These are phyloP conservation scores for Wickerhamiella kurtzmanii DNA, from an alignment of 805 yeast genomes.

Conservation along the genomic window DNA sequence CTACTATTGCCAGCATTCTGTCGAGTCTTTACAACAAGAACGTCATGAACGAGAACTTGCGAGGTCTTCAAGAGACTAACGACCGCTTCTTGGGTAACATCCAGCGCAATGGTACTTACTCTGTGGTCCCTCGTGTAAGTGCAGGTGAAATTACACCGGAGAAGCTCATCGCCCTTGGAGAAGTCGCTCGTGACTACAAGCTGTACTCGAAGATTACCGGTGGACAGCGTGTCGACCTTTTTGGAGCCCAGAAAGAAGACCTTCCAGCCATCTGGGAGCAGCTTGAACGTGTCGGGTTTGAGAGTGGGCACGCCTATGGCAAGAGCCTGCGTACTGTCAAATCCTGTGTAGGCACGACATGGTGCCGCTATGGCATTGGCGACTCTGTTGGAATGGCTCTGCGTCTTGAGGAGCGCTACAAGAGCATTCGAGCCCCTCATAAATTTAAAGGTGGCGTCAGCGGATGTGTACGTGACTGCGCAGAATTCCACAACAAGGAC, in stretches of 20 bases:
- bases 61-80: constrained; percentile 29
- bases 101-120: constrained; percentile 29
- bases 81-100: constrained; percentile 29
- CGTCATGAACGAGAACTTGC: constrained; percentile 23
- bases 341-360: constrained; percentile 30
- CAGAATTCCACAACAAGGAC: constrained; percentile 29
- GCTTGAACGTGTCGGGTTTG: constrained; percentile 25
- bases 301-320: constrained; percentile 30
- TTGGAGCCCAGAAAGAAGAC: constrained; percentile 27
- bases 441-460: constrained; percentile 30
- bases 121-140: constrained; percentile 29
- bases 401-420: constrained; percentile 28
- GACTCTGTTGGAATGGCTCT: constrained; percentile 30
- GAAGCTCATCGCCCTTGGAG: constrained; percentile 26
- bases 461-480: constrained; percentile 30
- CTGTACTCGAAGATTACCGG: constrained; percentile 29
- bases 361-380: constrained; percentile 31
- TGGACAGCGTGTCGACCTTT: constrained; percentile 27
- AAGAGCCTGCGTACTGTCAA: constrained; percentile 28
- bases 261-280: constrained; percentile 26
- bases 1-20: constrained; percentile 28
- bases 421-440: constrained; percentile 29
- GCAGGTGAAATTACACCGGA: constrained; percentile 31
- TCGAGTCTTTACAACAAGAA: constrained; percentile 26
- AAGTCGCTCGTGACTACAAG: constrained; percentile 25